phyloP scores from a whole-genome alignment of 495 filamentous ascomycete species.

The Daldinia childiae region DNA sequence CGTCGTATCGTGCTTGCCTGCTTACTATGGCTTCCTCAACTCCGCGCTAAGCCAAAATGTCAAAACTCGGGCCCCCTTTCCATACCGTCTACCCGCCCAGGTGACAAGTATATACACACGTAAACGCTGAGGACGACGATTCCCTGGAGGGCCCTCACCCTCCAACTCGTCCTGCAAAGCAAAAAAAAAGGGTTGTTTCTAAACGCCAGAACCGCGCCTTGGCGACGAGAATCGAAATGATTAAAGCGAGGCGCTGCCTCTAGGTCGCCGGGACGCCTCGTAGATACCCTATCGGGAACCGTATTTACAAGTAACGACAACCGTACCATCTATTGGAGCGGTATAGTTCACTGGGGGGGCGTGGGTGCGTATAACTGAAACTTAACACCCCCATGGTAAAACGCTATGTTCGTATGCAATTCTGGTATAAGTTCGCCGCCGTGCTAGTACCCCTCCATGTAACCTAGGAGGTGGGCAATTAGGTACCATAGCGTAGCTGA shows the following conservation, averaged over 20 bases:
- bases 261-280: constrained; percentile 14
- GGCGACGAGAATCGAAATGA: constrained; percentile 1
- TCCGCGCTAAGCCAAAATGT: constrained; percentile 32
- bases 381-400: not conserved
- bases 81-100: constrained; percentile 24
- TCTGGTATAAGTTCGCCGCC: constrained; percentile 5
- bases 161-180: constrained; percentile 1
- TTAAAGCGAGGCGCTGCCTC: constrained; percentile 21
- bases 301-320: not conserved
- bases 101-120: constrained; percentile 19
- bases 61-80: constrained; percentile 3
- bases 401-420: constrained; percentile 14
- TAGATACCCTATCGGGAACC: constrained; percentile 5
- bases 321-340: constrained; percentile 19
- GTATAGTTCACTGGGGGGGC: not conserved
- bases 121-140: constrained; percentile 7
- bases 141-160: not conserved
- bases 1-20: constrained; percentile 3
- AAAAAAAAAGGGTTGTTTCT: constrained; percentile 22
- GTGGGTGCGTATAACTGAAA: not conserved
- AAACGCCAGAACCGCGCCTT: constrained; percentile 20
- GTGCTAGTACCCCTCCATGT: not conserved
- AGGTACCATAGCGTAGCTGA: not conserved
- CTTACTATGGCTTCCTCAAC: constrained; percentile 19
- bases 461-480: not conserved